Base-by-base conservation (phyloP, 306 rosid genomes). In the Comarum palustre region DNA sequence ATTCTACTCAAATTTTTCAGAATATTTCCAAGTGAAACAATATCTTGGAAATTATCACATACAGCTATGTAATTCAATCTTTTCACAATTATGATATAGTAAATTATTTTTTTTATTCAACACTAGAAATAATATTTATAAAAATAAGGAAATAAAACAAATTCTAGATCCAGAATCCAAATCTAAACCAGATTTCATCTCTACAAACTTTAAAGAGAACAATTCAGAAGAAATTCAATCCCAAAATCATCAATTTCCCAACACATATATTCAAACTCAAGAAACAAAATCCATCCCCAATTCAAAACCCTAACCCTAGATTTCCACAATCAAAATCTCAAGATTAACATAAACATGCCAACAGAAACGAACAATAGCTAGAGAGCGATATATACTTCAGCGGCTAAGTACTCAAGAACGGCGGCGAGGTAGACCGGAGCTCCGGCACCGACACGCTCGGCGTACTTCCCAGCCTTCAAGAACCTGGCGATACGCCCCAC, bases 391-490 rank as follows among this genome's bases (percentile, higher is more conserved):
- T 6, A 48, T 73, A 91, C 98, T 92, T 93, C 98, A 0, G 97
- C 96, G 0, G 98, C 97, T 0, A 93, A 93, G 76, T 93, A 93
- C 65, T 93, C 98, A 0, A 93, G 96, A 4, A 93, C 97, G 9
- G 96, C 97, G 1, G 98, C 93, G 12, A 93, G 97, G 57, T 93
- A 90, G 0, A 93, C 98, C 1, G 98, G 98, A 67, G 98, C 96
- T 14, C 97, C 98, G 14, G 97, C 92, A 2, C 98, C 97, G 3
- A 93, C 96, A 5, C 97, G 88, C 73, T 93, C 94, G 5, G 98
- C 97, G 38, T 93, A 93, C 75, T 90, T 93, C 0, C 98, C 98
- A 25, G 93, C 93, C 32, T 93, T 93, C 77, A 93, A 79, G 32
- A 89, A 90, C 17, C 98, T 85, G 4, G 97, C 98, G 13, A 93